Base-by-base conservation (phyloP, 2,329 filamentous ascomycete species). In the Aureobasidium sp. region DNA sequence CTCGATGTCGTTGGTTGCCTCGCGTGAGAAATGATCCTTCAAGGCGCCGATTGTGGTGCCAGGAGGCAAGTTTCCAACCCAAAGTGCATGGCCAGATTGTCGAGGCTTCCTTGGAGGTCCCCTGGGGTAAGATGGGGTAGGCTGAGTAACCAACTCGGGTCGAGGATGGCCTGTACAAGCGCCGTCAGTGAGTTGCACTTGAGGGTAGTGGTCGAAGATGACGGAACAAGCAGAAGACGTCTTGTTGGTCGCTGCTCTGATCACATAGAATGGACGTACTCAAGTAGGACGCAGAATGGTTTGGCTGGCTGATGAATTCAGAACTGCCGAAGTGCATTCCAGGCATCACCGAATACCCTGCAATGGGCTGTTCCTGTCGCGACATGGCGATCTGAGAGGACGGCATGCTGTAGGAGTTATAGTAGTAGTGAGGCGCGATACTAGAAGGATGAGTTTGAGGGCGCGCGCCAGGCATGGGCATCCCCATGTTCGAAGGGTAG, bases 51-150 rank as follows among this genome's bases (percentile, higher is more conserved):
- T 81, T 44, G 87, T 87, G 0, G 91, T 89, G 53, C 90, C 88
- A 0, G 90, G 89, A 4, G 93, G 92, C 0, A 97, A 79, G 71
- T 97, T 97, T 44, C 94, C 94, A 32, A 97, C 90, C 93, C 94
- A 97, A 25, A 97, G 85, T 0, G 93, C 93, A 72, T 96, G 89
- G 1, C 92, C 93, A 78, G 81, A 85, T 70, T 86, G 82, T 68
- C 82, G 84, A 7, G 85, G 85, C 68, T 87, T 88, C 66, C 85
- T 78, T 39, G 85, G 84, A 5, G 84, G 85, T n/a, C 85, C 85
- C 66, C 84, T 79, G 37, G 82, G 82, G 39, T 67, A 72, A 25
- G 69, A 71, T 3, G 71, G 70, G 10, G 72, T 67, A 3, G 69
- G 67, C 11, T 66, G 68, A 14, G 29, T 14, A 14, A 29, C 16